These are phyloP conservation scores for Prunus armeniaca DNA, from an alignment of 306 rosid species.

Conservation along the genomic window DNA sequence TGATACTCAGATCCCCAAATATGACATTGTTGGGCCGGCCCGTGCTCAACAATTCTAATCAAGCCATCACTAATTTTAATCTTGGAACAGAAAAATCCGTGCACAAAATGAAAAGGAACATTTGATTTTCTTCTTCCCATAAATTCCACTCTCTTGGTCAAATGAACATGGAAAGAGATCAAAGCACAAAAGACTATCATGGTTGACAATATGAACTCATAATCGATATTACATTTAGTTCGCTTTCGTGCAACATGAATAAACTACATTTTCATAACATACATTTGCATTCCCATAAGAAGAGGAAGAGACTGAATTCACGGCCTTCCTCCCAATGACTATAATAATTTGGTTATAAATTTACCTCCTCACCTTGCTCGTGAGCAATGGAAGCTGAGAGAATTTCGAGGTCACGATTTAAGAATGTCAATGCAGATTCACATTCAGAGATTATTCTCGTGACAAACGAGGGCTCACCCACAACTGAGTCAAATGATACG, in stretches of 20 bases:
- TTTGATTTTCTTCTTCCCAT: too few relatives aligned
- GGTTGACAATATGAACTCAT: not conserved
- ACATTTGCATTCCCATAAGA: not conserved
- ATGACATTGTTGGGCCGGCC: too few relatives aligned
- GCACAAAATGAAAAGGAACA: too few relatives aligned
- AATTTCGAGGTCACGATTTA: constrained; percentile 87
- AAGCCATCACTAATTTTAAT: too few relatives aligned
- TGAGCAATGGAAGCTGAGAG: constrained; percentile 95
- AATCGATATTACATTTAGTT: not conserved
- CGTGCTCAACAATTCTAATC: too few relatives aligned
- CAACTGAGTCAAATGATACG: constrained; percentile 79
- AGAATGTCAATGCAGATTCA: constrained; percentile 76
- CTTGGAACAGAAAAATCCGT: too few relatives aligned
- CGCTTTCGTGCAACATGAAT: not conserved
- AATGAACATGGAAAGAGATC: not conserved
- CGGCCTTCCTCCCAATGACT: not conserved
- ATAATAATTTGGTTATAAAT: constrained; percentile 27
- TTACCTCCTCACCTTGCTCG: constrained; percentile 60
- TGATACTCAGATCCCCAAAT: too few relatives aligned
- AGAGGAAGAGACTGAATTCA: not conserved
- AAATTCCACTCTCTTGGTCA: not conserved
- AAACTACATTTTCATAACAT: not conserved
- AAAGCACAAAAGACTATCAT: not conserved
- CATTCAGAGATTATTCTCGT: constrained; percentile 85
- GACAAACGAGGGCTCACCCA: constrained; percentile 84